Percentiles rank a stretch among this genome's conserved stretches.
phyloP scores from a whole-genome alignment of 768 basidiomycete genomes.

The Lactifluus rugatus region DNA sequence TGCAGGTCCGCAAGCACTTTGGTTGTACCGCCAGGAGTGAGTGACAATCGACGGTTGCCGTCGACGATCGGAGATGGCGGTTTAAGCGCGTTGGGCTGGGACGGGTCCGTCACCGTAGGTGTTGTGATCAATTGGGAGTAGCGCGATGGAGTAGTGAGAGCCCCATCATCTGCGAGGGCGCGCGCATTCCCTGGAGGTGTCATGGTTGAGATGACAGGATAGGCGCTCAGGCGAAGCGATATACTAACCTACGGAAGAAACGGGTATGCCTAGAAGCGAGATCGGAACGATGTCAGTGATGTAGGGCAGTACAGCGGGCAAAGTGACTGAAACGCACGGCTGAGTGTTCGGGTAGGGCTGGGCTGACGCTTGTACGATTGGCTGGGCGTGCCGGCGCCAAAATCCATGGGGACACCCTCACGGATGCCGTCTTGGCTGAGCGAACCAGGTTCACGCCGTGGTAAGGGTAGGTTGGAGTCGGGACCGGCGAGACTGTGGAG shows the following conservation, averaged over 20 bases:
- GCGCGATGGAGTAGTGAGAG: constrained; percentile 25
- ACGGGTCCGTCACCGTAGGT: constrained; percentile 27
- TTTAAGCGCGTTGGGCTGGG: constrained; percentile 24
- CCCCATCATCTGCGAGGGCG: constrained; percentile 68
- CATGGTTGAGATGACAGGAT: background rate
- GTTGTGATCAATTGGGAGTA: constrained; percentile 24
- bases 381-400: constrained; percentile 33
- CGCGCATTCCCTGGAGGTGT: constrained; percentile 63
- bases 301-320: constrained; percentile 15
- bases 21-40: constrained; percentile 73
- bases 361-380: constrained; percentile 42
- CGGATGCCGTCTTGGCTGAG: constrained; percentile 48
- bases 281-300: background rate
- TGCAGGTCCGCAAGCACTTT: constrained; percentile 85
- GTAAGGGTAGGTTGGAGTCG: constrained; percentile 65
- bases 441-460: constrained; percentile 39
- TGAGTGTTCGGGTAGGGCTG: constrained; percentile 70
- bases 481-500: constrained; percentile 64
- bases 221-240: background rate
- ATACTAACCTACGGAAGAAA: constrained; percentile 22
- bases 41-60: constrained; percentile 40
- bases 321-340: constrained; percentile 46
- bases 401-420: constrained; percentile 63
- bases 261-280: constrained; percentile 42
- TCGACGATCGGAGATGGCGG: constrained; percentile 25